Conservation (phyloP, 2,329 filamentous ascomycete genomes). For the Aureobasidium vineae region DNA sequence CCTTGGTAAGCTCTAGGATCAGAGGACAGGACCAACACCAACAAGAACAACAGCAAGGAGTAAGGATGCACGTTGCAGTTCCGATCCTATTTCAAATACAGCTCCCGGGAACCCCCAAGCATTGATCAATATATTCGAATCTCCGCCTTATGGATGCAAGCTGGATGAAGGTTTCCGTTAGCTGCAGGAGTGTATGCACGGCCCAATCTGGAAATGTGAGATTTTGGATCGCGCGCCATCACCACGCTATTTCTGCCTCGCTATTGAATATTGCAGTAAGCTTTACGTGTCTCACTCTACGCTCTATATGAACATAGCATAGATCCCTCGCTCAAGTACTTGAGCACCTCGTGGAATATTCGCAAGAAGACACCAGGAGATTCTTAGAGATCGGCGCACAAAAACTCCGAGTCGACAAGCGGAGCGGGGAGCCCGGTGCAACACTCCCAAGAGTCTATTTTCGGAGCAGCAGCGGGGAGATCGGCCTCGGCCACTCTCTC, state of each 20-base stretch:
- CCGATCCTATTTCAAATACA: slow-evolving; percentile 7
- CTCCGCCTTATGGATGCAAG: neutral
- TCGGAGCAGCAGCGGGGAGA: slow-evolving; percentile 17
- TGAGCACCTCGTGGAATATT: neutral
- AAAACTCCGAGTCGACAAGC: neutral
- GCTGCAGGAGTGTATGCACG: slow-evolving; percentile 11
- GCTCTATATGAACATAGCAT: neutral
- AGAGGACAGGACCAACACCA: neutral
- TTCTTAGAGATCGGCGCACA: neutral
- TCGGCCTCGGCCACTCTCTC: slow-evolving; percentile 13
- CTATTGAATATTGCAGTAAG: neutral
- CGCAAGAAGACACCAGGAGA: neutral
- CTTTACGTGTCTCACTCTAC: neutral
- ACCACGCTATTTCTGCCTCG: neutral
- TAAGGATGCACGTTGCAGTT: neutral
- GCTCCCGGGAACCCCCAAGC: neutral
- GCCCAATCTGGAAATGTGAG: slow-evolving; percentile 1
- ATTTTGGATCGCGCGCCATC: neutral
- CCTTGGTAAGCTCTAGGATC: neutral
- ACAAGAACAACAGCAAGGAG: neutral
- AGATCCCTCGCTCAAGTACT: neutral
- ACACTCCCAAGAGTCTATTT: slow-evolving; percentile 12
- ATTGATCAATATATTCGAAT: neutral
- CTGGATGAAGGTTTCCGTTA: slow-evolving; percentile 13
- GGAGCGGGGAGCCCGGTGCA: slow-evolving; percentile 13